These are phyloP conservation scores for Botrytis deweyae DNA, from an alignment of 2,329 filamentous ascomycete genomes.

Conservation along the genomic window DNA sequence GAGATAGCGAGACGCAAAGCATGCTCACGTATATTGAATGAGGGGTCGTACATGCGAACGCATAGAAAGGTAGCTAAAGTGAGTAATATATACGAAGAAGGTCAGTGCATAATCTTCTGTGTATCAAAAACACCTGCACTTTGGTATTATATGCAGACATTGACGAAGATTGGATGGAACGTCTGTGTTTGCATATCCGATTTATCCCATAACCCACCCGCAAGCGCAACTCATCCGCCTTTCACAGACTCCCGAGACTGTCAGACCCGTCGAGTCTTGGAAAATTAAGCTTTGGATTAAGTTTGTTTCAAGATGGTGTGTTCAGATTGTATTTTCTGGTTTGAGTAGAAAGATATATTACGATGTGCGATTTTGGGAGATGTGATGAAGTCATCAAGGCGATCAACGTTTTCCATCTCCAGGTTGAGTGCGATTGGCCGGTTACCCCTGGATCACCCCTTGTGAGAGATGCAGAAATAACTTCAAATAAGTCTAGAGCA, in stretches of 20 bases:
- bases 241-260: background rate
- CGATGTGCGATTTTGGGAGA: conserved; percentile 2
- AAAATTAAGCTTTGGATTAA: background rate
- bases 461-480: background rate
- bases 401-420: background rate
- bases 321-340: background rate
- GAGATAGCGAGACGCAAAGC: conserved; percentile 3
- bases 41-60: background rate
- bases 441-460: background rate
- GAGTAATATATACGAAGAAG: conserved; percentile 5
- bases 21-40: background rate
- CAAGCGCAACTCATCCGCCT: conserved; percentile 2
- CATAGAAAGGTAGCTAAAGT: background rate
- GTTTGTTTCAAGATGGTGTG: background rate
- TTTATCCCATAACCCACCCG: background rate
- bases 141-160: background rate
- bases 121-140: background rate
- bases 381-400: background rate
- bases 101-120: background rate
- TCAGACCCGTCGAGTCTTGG: background rate
- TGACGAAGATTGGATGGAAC: background rate
- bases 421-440: background rate
- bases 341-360: background rate
- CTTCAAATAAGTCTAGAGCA: background rate
- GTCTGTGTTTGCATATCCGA: conserved; percentile 1